Evolutionary conservation across 2,329 filamentous ascomycete genomes (phyloP), one percentile per base, ranked within the genome.

Genomic region (Cladophialophora psammophila): DNA sequence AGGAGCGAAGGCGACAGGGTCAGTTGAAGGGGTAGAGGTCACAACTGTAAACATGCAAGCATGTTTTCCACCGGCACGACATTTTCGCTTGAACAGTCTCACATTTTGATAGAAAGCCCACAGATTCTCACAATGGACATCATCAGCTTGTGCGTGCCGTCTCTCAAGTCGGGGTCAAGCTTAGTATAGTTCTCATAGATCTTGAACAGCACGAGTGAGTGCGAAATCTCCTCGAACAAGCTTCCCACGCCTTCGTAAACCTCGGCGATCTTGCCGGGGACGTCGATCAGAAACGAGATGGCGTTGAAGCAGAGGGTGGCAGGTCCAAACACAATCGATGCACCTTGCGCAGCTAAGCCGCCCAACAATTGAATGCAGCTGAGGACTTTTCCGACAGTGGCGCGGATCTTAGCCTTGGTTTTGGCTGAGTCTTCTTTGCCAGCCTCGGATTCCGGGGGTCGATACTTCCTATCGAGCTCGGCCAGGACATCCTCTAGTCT

Each of bases 271-370:
- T 73, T 74, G n/a, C 72, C 71, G 12, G 72, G 74, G 4, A 71
- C 69, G 4, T 64, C 62, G 40, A 76, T 72, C 7, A 76, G 71
- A 61, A 74, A 75, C 0, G 70, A 72, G 42, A 76, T 71, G 1
- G 75, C 75, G 61, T 74, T 75, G 65, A 76, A 76, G 63, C 74
- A 76, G 7, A 76, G 71, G 20, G 59, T 67, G 18, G 71, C 69
- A 0, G 75, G 75, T 13, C 69, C 74, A 63, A 76, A 76, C 4
- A 74, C 62, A 15, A 58, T 45, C 35, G 55, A 58, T 42, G 20
- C 55, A 4, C 55, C 55, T 45, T 58, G 34, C 9, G 55, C 55
- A 38, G 55, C 55, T 4, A 58, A 38, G 12, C 35, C 55, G 9
- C 55, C 55, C 8, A 58, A n/a, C 34, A 58, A 15, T 31, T 58